Conservation (phyloP, 2,329 filamentous ascomycete species). For the Microcera coccophila region DNA sequence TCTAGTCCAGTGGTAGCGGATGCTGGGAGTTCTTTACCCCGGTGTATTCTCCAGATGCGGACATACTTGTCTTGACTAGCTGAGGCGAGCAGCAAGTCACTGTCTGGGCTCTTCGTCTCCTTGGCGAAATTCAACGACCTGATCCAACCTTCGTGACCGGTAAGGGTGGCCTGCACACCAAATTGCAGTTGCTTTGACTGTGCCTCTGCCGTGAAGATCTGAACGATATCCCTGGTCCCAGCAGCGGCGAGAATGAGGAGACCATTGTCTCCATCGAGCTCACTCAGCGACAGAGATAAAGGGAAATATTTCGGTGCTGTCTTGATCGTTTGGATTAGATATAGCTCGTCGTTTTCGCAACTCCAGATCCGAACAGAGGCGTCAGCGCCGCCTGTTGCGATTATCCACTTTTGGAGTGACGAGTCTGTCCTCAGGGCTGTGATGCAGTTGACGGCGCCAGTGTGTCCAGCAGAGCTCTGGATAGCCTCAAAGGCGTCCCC, state of each 20-base stretch:
- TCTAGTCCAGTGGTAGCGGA: constrained; percentile 53
- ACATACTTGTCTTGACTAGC: constrained; percentile 98
- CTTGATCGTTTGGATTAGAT: constrained; percentile 65
- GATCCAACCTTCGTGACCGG: constrained; percentile 94
- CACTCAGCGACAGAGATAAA: constrained; percentile 66
- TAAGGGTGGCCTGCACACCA: constrained; percentile 68
- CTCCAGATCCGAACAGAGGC: constrained; percentile 69
- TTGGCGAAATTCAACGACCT: constrained; percentile 74
- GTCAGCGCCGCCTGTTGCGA: constrained; percentile 81
- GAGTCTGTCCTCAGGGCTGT: constrained; percentile 37
- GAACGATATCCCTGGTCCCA: constrained; percentile 77
- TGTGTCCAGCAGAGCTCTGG: constrained; percentile 60
- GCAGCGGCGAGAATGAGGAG: constrained; percentile 73
- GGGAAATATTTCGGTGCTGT: constrained; percentile 80
- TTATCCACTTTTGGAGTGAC: constrained; percentile 37
- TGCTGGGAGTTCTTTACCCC: constrained; percentile 61
- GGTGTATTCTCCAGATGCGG: constrained; percentile 82
- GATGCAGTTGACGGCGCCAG: constrained; percentile 71
- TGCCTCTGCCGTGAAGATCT: constrained; percentile 65
- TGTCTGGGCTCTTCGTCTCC: constrained; percentile 51
- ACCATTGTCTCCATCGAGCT: constrained; percentile 49
- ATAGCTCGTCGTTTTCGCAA: constrained; percentile 46
- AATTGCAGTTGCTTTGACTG: constrained; percentile 49
- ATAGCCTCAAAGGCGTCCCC: constrained; percentile 36
- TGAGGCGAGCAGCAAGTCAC: constrained; percentile 80